These are phyloP conservation scores for Clavispora phyllophila DNA, from an alignment of 805 yeast species.

Conservation along the genomic window DNA sequence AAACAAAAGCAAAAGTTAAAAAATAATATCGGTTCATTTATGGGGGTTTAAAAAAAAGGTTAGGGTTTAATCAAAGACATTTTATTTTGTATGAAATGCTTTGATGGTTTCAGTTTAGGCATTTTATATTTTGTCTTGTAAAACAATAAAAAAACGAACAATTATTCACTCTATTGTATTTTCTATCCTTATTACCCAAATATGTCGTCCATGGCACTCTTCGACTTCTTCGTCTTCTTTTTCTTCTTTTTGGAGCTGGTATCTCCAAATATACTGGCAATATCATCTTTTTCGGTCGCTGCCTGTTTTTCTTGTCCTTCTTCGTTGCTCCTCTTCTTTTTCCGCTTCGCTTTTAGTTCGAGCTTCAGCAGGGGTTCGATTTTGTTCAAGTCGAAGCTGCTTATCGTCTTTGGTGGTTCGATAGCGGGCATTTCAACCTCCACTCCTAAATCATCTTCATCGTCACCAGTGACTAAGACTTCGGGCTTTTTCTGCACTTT, in stretches of 20 bases:
- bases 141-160: neutral
- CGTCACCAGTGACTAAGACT: neutral
- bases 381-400: neutral
- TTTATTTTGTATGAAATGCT: neutral
- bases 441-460: neutral
- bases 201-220: constrained; percentile 67
- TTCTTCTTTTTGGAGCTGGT: constrained; percentile 12
- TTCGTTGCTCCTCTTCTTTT: neutral
- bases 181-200: constrained; percentile 44
- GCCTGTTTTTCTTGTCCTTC: neutral
- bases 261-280: constrained; percentile 11
- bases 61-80: neutral
- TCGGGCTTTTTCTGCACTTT: neutral
- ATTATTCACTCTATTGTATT: too few relatives aligned
- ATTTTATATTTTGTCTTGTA: neutral
- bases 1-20: neutral
- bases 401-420: neutral
- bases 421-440: neutral
- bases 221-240: constrained; percentile 44
- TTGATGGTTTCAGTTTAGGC: neutral
- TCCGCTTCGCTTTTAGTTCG: constrained; percentile 6
- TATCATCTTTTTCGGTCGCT: constrained; percentile 1
- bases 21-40: neutral
- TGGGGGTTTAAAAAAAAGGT: neutral
- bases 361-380: constrained; percentile 2